phyloP scores from a whole-genome alignment of 768 basidiomycete genomes.

The Austroboletus eburneus region DNA sequence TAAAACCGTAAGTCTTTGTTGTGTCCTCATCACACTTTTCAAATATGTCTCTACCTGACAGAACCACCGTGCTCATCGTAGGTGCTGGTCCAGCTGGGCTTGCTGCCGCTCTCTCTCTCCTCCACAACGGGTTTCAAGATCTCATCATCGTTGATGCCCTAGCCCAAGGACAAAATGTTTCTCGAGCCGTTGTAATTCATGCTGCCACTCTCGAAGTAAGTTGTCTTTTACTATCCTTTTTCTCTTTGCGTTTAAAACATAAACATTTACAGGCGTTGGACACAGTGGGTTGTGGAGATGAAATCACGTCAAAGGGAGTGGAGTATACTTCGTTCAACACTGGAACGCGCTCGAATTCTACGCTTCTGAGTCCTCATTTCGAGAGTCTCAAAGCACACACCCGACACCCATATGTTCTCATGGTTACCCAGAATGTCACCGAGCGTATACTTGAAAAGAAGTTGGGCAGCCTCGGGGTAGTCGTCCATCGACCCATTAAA shows the following conservation, averaged over 20 bases:
- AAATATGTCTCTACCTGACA: conserved; percentile 23
- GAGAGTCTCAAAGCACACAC: conserved; percentile 36
- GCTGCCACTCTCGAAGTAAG: conserved; percentile 12
- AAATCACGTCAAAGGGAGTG: not conserved
- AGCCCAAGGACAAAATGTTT: conserved; percentile 31
- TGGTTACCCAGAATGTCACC: conserved; percentile 35
- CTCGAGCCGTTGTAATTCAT: conserved; percentile 25
- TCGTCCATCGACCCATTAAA: conserved; percentile 35
- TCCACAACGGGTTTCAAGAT: conserved; percentile 36
- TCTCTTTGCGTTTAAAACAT: not conserved
- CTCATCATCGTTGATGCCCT: conserved; percentile 39
- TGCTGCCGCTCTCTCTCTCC: conserved; percentile 38
- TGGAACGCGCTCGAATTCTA: not conserved
- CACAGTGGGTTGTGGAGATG: not conserved
- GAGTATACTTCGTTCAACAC: not conserved
- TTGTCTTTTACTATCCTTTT: not conserved
- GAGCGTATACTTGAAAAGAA: conserved; percentile 31
- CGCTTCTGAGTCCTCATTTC: conserved; percentile 32
- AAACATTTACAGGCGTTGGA: not conserved
- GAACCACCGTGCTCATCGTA: conserved; percentile 41
- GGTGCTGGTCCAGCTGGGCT: conserved; percentile 49
- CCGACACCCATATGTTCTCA: conserved; percentile 29
- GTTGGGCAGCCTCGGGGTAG: conserved; percentile 19
- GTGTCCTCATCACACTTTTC: not conserved
- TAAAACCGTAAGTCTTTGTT: not conserved